Conservation (phyloP, 148 eudicot species). For the Vaccinium macrocarpon region DNA sequence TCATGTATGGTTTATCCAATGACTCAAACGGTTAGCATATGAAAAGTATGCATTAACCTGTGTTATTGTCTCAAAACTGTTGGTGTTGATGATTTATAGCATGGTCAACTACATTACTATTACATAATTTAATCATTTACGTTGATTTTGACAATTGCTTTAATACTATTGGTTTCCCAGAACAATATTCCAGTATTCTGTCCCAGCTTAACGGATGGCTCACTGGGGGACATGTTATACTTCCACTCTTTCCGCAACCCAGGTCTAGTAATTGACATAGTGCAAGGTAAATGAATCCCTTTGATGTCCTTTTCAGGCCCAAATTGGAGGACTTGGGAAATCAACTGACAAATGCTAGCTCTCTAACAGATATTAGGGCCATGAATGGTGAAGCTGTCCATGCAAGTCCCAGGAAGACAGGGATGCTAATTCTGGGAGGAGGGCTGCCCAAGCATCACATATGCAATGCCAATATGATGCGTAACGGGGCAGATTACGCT, state of each 20-base stretch:
- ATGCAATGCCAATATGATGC: constrained; percentile 95
- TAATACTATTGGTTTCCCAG: constrained; percentile 30
- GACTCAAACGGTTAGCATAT: not conserved
- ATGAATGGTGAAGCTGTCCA: constrained; percentile 86
- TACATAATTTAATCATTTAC: not conserved
- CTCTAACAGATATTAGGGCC: constrained; percentile 66
- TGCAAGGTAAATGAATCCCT: constrained; percentile 54
- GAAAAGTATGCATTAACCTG: not conserved
- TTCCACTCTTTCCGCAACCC: constrained; percentile 79
- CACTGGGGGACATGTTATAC: constrained; percentile 91
- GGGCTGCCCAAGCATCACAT: constrained; percentile 92
- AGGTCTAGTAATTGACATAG: constrained; percentile 74
- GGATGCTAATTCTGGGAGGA: constrained; percentile 85
- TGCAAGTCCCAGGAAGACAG: constrained; percentile 81
- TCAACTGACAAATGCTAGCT: not conserved
- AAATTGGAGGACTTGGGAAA: not conserved
- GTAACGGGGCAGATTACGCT: constrained; percentile 91
- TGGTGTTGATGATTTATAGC: not conserved
- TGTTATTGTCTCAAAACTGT: not conserved
- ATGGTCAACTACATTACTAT: not conserved
- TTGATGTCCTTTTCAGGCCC: not conserved
- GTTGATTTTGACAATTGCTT: not conserved
- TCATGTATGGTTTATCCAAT: constrained; percentile 1
- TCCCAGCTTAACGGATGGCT: constrained; percentile 93
- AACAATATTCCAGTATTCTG: constrained; percentile 85